These are phyloP conservation scores for Aspergillus ochraceus DNA, from an alignment of 2,329 filamentous ascomycete genomes.

Conservation along the genomic window DNA sequence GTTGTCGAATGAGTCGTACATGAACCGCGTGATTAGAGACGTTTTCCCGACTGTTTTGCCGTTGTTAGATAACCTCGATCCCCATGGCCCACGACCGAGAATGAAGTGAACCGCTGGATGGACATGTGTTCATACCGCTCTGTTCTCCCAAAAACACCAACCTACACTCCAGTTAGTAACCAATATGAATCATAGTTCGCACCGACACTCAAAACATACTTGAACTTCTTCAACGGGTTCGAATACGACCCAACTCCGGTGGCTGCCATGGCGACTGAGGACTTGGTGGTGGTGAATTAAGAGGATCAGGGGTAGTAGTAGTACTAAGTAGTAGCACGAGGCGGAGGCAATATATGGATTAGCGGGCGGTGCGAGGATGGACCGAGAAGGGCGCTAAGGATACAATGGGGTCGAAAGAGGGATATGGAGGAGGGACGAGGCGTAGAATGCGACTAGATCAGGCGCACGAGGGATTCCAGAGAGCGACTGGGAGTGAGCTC, in stretches of 20 bases:
- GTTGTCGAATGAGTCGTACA: conserved; percentile 99
- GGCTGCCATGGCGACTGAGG: conserved; percentile 67
- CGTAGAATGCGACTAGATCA: conserved; percentile 9
- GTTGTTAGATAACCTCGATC: conserved; percentile 17
- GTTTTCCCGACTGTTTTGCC: conserved; percentile 82
- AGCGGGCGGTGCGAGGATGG: conserved; percentile 8
- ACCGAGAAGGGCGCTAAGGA: conserved; percentile 9
- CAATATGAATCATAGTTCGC: background rate
- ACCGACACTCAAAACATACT: conserved; percentile 56
- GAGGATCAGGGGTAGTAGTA: conserved; percentile 33
- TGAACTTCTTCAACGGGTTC: conserved; percentile 99
- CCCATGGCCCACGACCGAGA: background rate
- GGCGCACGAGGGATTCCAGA: conserved; percentile 9
- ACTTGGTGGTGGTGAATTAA: conserved; percentile 21
- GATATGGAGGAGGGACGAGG: conserved; percentile 1
- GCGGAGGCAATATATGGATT: conserved; percentile 1
- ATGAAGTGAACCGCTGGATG: conserved; percentile 10
- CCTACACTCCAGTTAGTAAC: conserved; percentile 52
- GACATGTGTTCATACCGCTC: conserved; percentile 67
- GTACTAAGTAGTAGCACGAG: conserved; percentile 1
- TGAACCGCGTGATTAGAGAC: conserved; percentile 96
- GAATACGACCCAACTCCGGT: conserved; percentile 82
- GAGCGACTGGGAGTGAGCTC: conserved; percentile 11
- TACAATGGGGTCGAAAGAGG: background rate
- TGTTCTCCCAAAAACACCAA: conserved; percentile 98